Percentiles rank a stretch among this genome's conserved stretches.
Conservation (phyloP, 139 green algal genomes). For the Chlamydomonas sp. region DNA sequence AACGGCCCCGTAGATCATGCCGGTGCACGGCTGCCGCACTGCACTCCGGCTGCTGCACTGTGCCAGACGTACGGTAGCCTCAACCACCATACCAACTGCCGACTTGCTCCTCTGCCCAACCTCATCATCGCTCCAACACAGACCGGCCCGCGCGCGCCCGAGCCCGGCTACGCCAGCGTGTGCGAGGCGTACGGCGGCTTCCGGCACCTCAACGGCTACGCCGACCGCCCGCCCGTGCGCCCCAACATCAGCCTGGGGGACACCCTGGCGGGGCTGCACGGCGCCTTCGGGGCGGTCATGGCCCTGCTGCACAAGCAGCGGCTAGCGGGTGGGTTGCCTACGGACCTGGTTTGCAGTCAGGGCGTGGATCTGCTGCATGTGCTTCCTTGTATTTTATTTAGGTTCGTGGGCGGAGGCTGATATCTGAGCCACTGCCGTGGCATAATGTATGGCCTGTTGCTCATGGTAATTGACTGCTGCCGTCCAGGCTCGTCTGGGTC, state of each 20-base stretch:
- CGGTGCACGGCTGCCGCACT: too few relatives aligned
- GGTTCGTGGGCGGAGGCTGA: too few relatives aligned
- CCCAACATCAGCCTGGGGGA: constrained; percentile 82
- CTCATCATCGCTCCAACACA: background rate
- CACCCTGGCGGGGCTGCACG: constrained; percentile 76
- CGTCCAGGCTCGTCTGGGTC: too few relatives aligned
- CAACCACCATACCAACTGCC: background rate
- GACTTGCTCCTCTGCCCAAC: background rate
- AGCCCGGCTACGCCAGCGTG: constrained; percentile 73
- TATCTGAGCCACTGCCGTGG: too few relatives aligned
- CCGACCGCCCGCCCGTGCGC: constrained; percentile 73
- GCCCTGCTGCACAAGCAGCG: constrained; percentile 70
- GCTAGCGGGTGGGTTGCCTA: background rate
- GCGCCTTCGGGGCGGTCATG: constrained; percentile 82
- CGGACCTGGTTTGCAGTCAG: background rate
- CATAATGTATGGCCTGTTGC: too few relatives aligned
- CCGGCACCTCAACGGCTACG: constrained; percentile 69
- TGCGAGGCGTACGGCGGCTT: constrained; percentile 74
- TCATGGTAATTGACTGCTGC: too few relatives aligned
- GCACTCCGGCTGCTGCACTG: too few relatives aligned
- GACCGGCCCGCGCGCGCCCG: constrained; percentile 63
- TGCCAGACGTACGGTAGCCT: too few relatives aligned
- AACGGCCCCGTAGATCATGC: background rate
- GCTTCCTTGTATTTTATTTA: too few relatives aligned
- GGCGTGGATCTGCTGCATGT: background rate